Evolutionary conservation across 805 yeast species (phyloP).

Genomic region (Yarrowia porcina): DNA sequence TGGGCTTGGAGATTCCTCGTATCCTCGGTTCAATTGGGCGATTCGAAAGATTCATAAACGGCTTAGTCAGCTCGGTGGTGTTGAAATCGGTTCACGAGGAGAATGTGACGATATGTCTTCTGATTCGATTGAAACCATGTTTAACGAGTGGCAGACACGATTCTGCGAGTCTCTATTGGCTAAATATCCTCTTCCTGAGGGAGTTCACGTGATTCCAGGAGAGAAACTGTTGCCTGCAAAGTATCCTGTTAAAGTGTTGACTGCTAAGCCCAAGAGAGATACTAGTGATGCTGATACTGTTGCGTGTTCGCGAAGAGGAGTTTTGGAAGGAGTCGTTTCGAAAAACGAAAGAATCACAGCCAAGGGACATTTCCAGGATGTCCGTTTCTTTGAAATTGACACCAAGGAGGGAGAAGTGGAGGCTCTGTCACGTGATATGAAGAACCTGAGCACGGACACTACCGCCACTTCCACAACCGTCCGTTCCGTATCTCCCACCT

Average conservation of each 20-base stretch:
- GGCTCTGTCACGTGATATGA: constrained; percentile 28
- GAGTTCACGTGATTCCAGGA: constrained; percentile 36
- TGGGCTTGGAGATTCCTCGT: constrained; percentile 92
- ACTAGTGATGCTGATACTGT: constrained; percentile 30
- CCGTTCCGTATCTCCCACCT: not conserved
- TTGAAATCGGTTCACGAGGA: constrained; percentile 64
- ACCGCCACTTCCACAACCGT: too few species aligned
- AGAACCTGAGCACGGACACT: not conserved
- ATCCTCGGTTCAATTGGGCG: constrained; percentile 87
- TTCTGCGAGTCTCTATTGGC: constrained; percentile 42
- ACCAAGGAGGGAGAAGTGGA: constrained; percentile 19
- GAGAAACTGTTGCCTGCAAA: not conserved
- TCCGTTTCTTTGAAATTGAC: constrained; percentile 55
- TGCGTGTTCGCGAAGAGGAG: constrained; percentile 37
- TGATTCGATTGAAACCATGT: constrained; percentile 69
- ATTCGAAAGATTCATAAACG: constrained; percentile 76
- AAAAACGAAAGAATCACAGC: constrained; percentile 63
- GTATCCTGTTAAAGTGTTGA: constrained; percentile 34
- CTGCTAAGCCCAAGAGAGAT: constrained; percentile 37
- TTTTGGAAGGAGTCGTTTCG: constrained; percentile 46
- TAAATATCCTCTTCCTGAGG: constrained; percentile 28
- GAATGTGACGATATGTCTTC: constrained; percentile 87
- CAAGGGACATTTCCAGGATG: constrained; percentile 83
- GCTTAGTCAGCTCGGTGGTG: constrained; percentile 75
- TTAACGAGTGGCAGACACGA: constrained; percentile 65